Evolutionary conservation across 2,329 filamentous ascomycete genomes (phyloP).

Genomic region (Cytospora piceae): DNA sequence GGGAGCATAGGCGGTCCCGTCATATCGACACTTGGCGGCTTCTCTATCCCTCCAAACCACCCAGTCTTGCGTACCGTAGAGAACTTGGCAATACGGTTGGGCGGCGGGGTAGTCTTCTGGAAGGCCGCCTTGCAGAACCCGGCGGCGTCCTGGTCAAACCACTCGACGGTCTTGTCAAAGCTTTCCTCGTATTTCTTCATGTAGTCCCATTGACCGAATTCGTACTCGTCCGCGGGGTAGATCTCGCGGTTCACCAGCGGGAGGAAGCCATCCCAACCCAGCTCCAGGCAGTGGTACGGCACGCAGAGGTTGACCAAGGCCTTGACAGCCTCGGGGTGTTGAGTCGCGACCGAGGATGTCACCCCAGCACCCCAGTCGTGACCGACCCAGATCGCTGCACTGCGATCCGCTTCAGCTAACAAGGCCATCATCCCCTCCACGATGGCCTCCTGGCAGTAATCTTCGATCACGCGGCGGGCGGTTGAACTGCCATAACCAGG

Average conservation of each 20-base stretch:
- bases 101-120: not conserved
- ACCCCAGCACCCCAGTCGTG: slow-evolving; percentile 20
- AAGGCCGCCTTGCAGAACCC: not conserved
- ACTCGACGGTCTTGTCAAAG: slow-evolving; percentile 7
- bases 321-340: slow-evolving; percentile 1
- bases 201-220: slow-evolving; percentile 17
- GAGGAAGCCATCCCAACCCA: slow-evolving; percentile 12
- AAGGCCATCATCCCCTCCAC: slow-evolving; percentile 21
- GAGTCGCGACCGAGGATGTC: slow-evolving; percentile 12
- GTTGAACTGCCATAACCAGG: slow-evolving; percentile 14
- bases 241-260: slow-evolving; percentile 12
- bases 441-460: slow-evolving; percentile 13
- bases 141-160: not conserved
- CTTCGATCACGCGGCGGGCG: not conserved
- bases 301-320: slow-evolving; percentile 11
- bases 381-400: slow-evolving; percentile 14
- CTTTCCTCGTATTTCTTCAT: slow-evolving; percentile 18
- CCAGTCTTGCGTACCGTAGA: slow-evolving; percentile 29
- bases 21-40: slow-evolving; percentile 6
- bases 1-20: slow-evolving; percentile 5
- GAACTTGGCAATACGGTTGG: slow-evolving; percentile 11
- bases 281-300: slow-evolving; percentile 13
- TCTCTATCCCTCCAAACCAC: slow-evolving; percentile 25
- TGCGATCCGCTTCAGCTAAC: slow-evolving; percentile 11
- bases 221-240: slow-evolving; percentile 17